Conservation (phyloP, 2,329 filamentous ascomycete genomes). For the Claviceps purpurea region DNA sequence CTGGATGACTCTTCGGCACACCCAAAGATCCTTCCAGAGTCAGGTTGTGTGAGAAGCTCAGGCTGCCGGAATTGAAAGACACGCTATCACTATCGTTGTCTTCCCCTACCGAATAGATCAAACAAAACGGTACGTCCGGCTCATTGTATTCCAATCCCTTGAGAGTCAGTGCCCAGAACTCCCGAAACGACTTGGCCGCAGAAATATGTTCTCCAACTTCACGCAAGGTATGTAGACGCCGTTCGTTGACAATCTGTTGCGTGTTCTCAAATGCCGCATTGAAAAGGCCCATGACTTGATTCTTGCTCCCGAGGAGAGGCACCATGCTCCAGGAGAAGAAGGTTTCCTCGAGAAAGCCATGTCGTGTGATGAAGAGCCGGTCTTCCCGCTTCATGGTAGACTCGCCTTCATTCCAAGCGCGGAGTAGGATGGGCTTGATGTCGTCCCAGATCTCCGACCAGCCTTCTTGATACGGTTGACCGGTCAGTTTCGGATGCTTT, state of each 20-base stretch:
- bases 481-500: slow-evolving; percentile 51
- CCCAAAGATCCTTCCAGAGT: slow-evolving; percentile 31
- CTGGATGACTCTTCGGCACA: slow-evolving; percentile 28
- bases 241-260: slow-evolving; percentile 59
- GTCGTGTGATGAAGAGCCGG: slow-evolving; percentile 55
- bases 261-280: slow-evolving; percentile 75
- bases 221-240: slow-evolving; percentile 62
- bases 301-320: slow-evolving; percentile 59
- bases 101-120: slow-evolving; percentile 36
- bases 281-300: slow-evolving; percentile 60
- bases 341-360: slow-evolving; percentile 59
- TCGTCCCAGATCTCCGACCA: slow-evolving; percentile 64
- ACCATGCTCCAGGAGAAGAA: slow-evolving; percentile 76
- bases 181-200: slow-evolving; percentile 54
- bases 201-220: slow-evolving; percentile 65
- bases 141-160: slow-evolving; percentile 59
- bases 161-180: slow-evolving; percentile 59
- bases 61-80: slow-evolving; percentile 53
- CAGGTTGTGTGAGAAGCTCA: slow-evolving; percentile 47
- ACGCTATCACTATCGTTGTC: slow-evolving; percentile 18
- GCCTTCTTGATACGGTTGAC: slow-evolving; percentile 42
- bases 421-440: slow-evolving; percentile 52
- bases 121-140: slow-evolving; percentile 38
- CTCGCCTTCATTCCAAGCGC: slow-evolving; percentile 54
- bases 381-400: slow-evolving; percentile 76